A percentile compares a stretch with the other conserved stretches of the same genome.
These are phyloP conservation scores for Phytophthora boehmeriae DNA, from an alignment of 352 stramenopile species.

Conservation along the genomic window DNA sequence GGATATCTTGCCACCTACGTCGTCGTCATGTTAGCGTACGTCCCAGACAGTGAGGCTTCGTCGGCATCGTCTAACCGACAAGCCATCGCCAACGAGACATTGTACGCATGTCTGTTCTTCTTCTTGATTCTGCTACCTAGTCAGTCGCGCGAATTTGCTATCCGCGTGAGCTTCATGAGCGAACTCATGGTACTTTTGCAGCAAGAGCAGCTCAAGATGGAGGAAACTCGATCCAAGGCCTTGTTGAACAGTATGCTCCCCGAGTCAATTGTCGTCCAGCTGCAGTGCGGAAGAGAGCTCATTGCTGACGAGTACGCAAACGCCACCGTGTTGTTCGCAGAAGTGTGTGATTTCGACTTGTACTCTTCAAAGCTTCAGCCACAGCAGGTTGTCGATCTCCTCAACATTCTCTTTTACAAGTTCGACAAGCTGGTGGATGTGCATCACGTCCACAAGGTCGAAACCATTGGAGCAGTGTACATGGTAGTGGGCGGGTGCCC, in stretches of 20 bases:
- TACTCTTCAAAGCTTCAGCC: conserved; percentile 80
- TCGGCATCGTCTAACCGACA: conserved; percentile 33
- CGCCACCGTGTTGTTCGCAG: conserved; percentile 79
- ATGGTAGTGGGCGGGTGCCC: conserved; percentile 89
- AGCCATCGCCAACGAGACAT: conserved; percentile 69
- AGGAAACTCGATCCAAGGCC: conserved; percentile 78
- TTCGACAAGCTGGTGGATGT: conserved; percentile 90
- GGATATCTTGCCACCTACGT: conserved; percentile 73
- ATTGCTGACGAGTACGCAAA: conserved; percentile 85
- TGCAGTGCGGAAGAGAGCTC: conserved; percentile 77
- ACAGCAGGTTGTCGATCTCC: conserved; percentile 86
- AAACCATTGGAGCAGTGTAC: conserved; percentile 91
- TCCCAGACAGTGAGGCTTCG: conserved; percentile 36
- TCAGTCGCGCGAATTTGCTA: conserved; percentile 81
- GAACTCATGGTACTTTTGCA: conserved; percentile 85
- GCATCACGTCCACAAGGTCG: conserved; percentile 90
- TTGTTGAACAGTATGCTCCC: conserved; percentile 88
- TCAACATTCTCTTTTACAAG: conserved; percentile 91
- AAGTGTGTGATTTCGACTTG: conserved; percentile 88
- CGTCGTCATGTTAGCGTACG: conserved; percentile 71
- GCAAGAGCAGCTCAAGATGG: conserved; percentile 81
- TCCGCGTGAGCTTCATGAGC: conserved; percentile 87
- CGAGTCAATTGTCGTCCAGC: conserved; percentile 72
- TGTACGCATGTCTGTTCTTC: conserved; percentile 86
- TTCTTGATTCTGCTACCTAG: conserved; percentile 79